Evolutionary conservation across 495 filamentous ascomycete genomes (phyloP).

Genomic region (Ramalina peruviana): DNA sequence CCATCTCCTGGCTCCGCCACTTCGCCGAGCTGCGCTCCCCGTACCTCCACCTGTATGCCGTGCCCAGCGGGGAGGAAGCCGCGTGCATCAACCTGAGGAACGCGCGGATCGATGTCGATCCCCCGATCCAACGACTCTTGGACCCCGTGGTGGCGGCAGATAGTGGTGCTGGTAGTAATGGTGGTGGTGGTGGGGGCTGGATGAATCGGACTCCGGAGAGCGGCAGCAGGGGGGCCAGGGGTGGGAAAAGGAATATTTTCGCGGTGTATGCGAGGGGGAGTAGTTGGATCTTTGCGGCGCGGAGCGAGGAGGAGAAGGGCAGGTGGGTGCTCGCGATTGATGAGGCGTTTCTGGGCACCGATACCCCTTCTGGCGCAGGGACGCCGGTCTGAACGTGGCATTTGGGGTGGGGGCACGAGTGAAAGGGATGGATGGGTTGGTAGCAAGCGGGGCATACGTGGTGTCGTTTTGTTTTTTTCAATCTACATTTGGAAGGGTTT

Average conservation of each 20-base stretch:
- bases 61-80: slow-evolving; percentile 77
- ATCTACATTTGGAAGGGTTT: too few species aligned
- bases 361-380: too few species aligned
- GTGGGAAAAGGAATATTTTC: slow-evolving; percentile 57
- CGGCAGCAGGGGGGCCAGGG: slow-evolving; percentile 24
- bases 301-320: slow-evolving; percentile 75
- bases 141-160: slow-evolving; percentile 24
- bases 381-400: too few species aligned
- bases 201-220: slow-evolving; percentile 1
- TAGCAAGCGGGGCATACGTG: too few species aligned
- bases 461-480: too few species aligned
- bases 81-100: slow-evolving; percentile 76
- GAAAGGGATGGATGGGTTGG: too few species aligned
- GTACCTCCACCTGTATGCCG: slow-evolving; percentile 78
- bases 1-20: slow-evolving; percentile 57
- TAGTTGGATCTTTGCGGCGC: slow-evolving; percentile 83
- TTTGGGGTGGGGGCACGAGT: too few species aligned
- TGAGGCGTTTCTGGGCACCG: slow-evolving; percentile 10
- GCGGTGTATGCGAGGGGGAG: slow-evolving; percentile 88
- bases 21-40: slow-evolving; percentile 88
- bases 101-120: slow-evolving; percentile 72
- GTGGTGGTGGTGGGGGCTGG: slow-evolving; percentile 24
- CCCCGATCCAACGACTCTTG: slow-evolving; percentile 69
- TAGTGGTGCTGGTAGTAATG: slow-evolving; percentile 18
- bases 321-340: slow-evolving; percentile 60